Base-by-base conservation (phyloP, 331 rosid genomes). In the Acacia pycnantha region DNA sequence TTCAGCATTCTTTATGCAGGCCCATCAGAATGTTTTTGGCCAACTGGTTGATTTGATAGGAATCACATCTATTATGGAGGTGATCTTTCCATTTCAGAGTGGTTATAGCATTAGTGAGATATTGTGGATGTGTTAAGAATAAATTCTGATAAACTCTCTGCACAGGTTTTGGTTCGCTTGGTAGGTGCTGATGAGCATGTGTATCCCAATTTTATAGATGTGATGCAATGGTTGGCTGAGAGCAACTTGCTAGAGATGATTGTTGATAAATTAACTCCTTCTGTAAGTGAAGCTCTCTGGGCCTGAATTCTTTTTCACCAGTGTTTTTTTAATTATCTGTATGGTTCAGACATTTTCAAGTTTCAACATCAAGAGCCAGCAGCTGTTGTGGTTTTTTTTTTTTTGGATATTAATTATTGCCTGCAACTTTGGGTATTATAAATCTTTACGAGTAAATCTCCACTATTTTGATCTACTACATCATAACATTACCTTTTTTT, bases 11-110 rank as follows among this genome's bases (percentile, higher is more conserved):
- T 82, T 83, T 72, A 75, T 88, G 71, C 89, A 95, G 99, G 97
- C 94, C 58, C 97, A 93, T 86, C 97, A 84, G 84, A 87, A 92
- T 81, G 94, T 95, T 62, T 89, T 92, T 71, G 87, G 91, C 53
- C 94, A 89, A 80, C 84, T 93, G 70, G 98, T 95, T 77, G 98
- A 95, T 90, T 91, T 95, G 92, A 95, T 95, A 74, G 98, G 99
- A 83, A 93, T 93, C 67, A 95, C 99, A 71, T 95, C 98, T 70
- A 95, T 93, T 88, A 95, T 93, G 98, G 98, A 95, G 98, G 98
- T 94, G 83, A 84, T 37, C 41, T 73, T 66, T 58, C 78, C 21
- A 50, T 37, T 81, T 18, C 73, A 4, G 13, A 59, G 18, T 51
- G 11, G 53, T 75, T 66, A 82, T 78, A 37, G 35, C 46, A 67